Conservation (phyloP, 495 filamentous ascomycete species). For the Glonium stellatum region DNA sequence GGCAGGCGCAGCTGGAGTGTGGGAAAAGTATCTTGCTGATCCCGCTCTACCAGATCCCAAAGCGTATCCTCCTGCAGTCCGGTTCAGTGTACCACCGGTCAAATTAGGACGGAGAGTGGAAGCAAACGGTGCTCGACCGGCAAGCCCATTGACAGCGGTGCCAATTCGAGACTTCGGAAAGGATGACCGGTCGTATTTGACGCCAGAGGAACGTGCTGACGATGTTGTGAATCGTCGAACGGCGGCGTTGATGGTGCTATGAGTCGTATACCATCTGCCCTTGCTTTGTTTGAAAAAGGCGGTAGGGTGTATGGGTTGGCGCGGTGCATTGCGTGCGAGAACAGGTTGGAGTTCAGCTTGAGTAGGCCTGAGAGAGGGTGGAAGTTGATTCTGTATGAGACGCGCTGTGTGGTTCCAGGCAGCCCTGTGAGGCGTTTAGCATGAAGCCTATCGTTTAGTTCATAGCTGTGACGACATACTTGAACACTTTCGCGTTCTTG, state of each 20-base stretch:
- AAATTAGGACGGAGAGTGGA: constrained; percentile 86
- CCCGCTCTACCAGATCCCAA: constrained; percentile 62
- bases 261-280: constrained; percentile 63
- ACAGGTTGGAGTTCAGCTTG: constrained; percentile 47
- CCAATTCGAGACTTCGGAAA: constrained; percentile 60
- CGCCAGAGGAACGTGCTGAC: constrained; percentile 37
- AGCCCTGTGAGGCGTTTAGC: constrained; percentile 16
- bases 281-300: constrained; percentile 64
- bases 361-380: constrained; percentile 46
- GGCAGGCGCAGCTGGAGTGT: constrained; percentile 73
- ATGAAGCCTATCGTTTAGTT: background rate
- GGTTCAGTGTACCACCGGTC: constrained; percentile 76
- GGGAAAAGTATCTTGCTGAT: constrained; percentile 80
- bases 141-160: constrained; percentile 57
- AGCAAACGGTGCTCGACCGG: constrained; percentile 77
- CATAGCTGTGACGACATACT: constrained; percentile 20
- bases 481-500: constrained; percentile 34
- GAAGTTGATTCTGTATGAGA: constrained; percentile 34
- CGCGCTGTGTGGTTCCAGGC: constrained; percentile 29
- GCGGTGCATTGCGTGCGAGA: constrained; percentile 47
- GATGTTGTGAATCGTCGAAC: constrained; percentile 57
- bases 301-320: constrained; percentile 64
- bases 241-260: constrained; percentile 50
- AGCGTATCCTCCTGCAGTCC: constrained; percentile 81
- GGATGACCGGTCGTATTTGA: constrained; percentile 56